A percentile compares a stretch with the other conserved stretches of the same genome.
Evolutionary conservation across 345 rosid genomes (phyloP).

Genomic region (Draba incana): DNA sequence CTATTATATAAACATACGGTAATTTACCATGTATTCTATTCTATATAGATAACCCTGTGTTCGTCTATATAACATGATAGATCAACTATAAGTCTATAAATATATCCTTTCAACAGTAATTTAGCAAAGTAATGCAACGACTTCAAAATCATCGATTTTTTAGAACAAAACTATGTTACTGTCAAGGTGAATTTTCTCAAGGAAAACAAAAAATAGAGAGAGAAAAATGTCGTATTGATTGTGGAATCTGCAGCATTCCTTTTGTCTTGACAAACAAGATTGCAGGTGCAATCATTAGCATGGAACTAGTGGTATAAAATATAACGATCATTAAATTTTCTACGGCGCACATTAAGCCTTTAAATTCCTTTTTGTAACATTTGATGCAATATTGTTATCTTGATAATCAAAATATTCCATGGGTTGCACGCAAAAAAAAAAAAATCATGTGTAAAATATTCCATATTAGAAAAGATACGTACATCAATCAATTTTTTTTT

Average conservation of each 20-base stretch:
- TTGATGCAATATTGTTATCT: constrained; percentile 23
- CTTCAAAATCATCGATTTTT: neutral
- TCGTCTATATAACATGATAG: neutral
- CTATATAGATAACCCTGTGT: neutral
- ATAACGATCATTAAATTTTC: constrained; percentile 25
- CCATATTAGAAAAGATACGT: neutral
- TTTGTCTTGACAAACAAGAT: constrained; percentile 22
- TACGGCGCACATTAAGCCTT: constrained; percentile 34
- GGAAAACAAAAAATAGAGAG: neutral
- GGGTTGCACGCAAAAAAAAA: too few species aligned
- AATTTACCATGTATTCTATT: too few species aligned
- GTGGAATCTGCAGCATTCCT: constrained; percentile 25
- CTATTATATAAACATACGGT: too few species aligned
- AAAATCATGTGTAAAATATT: neutral
- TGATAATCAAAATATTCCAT: constrained; percentile 13
- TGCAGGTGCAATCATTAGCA: constrained; percentile 42
- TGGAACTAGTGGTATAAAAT: constrained; percentile 15
- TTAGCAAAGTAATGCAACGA: neutral
- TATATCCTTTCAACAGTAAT: neutral
- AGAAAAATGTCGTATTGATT: neutral
- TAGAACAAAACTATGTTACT: neutral
- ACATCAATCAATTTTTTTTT: neutral
- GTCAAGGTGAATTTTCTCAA: neutral
- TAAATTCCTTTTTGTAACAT: constrained; percentile 28
- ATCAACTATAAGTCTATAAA: neutral